Conservation (phyloP, 208 protist species). For the Polymyxa betae region DNA sequence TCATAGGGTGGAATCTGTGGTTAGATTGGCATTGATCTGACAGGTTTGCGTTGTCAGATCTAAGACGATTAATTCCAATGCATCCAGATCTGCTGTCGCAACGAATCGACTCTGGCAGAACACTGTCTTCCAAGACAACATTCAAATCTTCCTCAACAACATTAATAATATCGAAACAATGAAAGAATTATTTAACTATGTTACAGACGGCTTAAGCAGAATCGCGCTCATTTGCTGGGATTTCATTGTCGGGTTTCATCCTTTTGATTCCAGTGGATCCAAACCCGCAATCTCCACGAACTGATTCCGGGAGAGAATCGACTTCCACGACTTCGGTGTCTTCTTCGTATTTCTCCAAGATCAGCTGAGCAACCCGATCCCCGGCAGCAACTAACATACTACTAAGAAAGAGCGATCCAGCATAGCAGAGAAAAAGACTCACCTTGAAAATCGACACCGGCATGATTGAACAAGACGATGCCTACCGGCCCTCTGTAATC, state of each 20-base stretch:
- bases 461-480: constrained; percentile 80
- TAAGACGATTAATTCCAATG: too few species aligned
- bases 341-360: constrained; percentile 76
- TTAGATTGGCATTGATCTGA: too few species aligned
- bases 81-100: too few species aligned
- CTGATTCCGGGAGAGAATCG: constrained; percentile 72
- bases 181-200: too few species aligned
- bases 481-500: constrained; percentile 81
- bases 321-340: constrained; percentile 74
- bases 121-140: too few species aligned
- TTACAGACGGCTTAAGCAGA: too few species aligned
- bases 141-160: too few species aligned
- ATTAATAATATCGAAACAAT: too few species aligned
- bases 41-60: too few species aligned
- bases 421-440: constrained; percentile 13
- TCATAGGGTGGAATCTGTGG: too few species aligned
- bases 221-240: neutral
- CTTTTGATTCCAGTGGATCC: constrained; percentile 73
- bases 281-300: constrained; percentile 76
- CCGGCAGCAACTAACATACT: constrained; percentile 64
- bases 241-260: constrained; percentile 27
- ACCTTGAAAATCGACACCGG: constrained; percentile 71
- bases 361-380: constrained; percentile 81
- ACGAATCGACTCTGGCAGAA: too few species aligned
- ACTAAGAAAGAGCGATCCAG: neutral